Evolutionary conservation across 148 eudicot species (phyloP), one percentile per base, ranked within the genome.

Genomic region (Cornus florida): DNA sequence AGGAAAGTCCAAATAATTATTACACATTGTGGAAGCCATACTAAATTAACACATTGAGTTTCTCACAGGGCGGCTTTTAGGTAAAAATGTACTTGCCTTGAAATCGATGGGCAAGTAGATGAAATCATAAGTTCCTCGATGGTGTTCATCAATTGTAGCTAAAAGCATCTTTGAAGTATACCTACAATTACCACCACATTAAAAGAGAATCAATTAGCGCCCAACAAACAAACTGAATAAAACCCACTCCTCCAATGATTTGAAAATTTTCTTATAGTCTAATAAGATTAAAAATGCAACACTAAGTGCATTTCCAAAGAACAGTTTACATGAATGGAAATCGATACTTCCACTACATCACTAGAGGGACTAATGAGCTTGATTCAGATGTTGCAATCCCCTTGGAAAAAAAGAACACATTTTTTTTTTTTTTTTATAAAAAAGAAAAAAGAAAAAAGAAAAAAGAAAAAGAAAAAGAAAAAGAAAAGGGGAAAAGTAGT

Each of bases 101-200:
- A 91, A 91, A 82, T 91, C 92, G 67, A 91, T 91, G 24, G 95
- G 95, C 57, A 91, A 77, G 83, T 91, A 91, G 53, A 91, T 88
- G 75, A 91, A 91, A 86, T 91, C 91, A 78, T 91, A 91, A 76
- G 92, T 86, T 74, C 95, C 95, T 69, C 86, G 86, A 75, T 89
- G 95, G 62, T 68, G 85, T 77, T 91, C 95, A 83, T 91, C 95
- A 71, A 91, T 91, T 53, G 95, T 87, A 71, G 89, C 90, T 89
- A 91, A 85, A 76, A 91, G 93, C 95, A 91, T 91, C 86, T 91
- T 91, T 69, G 95, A 89, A 48, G 95, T 91, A 72, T 91, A 91
- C 87, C 95, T 91, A 64, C 59, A 79, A 35, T 56, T 78, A 56
- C 46, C 77, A 85, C 60, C 67, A 76, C 10, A 38, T 46, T 20